Evolutionary conservation across 1,139 yeast species (phyloP).

Genomic region (Eremothecium cymbalariae): DNA sequence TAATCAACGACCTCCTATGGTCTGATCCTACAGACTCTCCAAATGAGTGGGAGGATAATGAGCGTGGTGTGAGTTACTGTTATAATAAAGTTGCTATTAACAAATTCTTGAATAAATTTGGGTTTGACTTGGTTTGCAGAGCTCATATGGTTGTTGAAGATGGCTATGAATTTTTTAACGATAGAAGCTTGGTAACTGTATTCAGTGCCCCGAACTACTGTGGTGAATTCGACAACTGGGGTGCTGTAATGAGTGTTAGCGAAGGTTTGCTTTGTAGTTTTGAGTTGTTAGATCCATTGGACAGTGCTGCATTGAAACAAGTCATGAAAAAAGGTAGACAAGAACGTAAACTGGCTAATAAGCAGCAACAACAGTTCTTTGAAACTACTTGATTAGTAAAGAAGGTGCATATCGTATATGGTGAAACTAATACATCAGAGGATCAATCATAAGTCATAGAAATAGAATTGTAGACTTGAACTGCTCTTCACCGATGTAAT

Average conservation of each 20-base stretch:
- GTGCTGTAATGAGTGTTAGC: constrained; percentile 95
- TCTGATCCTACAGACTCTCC: constrained; percentile 93
- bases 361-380: constrained; percentile 24
- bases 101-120: constrained; percentile 78
- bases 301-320: constrained; percentile 84
- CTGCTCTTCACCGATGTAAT: no score
- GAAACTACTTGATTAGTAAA: constrained; percentile 2
- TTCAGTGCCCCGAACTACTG: constrained; percentile 96
- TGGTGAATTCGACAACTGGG: constrained; percentile 98
- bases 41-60: constrained; percentile 98
- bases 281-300: constrained; percentile 88
- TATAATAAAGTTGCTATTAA: constrained; percentile 89
- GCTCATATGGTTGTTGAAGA: constrained; percentile 99
- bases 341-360: constrained; percentile 56
- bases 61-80: constrained; percentile 95
- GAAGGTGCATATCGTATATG: constrained; percentile 1
- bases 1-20: constrained; percentile 88
- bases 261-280: constrained; percentile 88
- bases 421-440: no score
- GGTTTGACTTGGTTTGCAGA: constrained; percentile 89
- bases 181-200: constrained; percentile 85
- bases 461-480: no score
- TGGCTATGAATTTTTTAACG: constrained; percentile 95
- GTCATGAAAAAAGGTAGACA: constrained; percentile 83
- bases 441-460: no score